A percentile compares a stretch with the other conserved stretches of the same genome.
Evolutionary conservation across 2,329 filamentous ascomycete species (phyloP).

Genomic region (Ramularia endophylla): DNA sequence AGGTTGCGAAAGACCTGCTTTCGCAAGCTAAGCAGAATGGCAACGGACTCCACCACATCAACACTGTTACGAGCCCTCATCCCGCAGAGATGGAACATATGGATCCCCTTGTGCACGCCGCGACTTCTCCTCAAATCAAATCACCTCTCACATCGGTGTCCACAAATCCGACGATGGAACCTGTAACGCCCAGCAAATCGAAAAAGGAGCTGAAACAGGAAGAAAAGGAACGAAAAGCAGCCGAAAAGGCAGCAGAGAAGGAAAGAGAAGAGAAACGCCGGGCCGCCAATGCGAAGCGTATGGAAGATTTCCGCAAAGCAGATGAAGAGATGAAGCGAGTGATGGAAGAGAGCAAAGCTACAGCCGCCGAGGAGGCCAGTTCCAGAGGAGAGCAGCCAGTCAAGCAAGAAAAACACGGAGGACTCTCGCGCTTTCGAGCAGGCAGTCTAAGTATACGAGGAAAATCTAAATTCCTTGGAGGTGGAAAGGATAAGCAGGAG

Average conservation of each 20-base stretch:
- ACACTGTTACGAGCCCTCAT: conserved; percentile 35
- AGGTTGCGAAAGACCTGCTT: conserved; percentile 15
- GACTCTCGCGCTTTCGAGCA: conserved; percentile 57
- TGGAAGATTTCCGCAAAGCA: conserved; percentile 51
- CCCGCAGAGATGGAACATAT: conserved; percentile 45
- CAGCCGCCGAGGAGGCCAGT: conserved; percentile 51
- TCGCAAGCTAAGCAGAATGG: conserved; percentile 21
- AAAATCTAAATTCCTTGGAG: conserved; percentile 36
- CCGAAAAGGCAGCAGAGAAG: conserved; percentile 54
- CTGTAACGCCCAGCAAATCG: too few species aligned
- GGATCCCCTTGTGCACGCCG: conserved; percentile 58
- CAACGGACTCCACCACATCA: conserved; percentile 27
- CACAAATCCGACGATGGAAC: too few species aligned
- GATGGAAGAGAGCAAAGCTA: conserved; percentile 60
- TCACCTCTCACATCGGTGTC: conserved; percentile 26
- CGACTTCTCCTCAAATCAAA: conserved; percentile 43
- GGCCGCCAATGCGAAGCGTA: conserved; percentile 38
- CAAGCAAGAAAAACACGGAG: conserved; percentile 17
- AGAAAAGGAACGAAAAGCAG: conserved; percentile 53
- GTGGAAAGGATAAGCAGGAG: conserved; percentile 44
- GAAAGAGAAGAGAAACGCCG: conserved; percentile 34
- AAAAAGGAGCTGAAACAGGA: conserved; percentile 60
- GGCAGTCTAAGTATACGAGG: conserved; percentile 74
- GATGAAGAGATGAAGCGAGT: conserved; percentile 60
- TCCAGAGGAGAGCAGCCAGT: conserved; percentile 18